Percentiles rank a stretch among this genome's conserved stretches.
Evolutionary conservation across 1,284 basidiomycete genomes (phyloP).

Genomic region (Salmacisia buchloeana): DNA sequence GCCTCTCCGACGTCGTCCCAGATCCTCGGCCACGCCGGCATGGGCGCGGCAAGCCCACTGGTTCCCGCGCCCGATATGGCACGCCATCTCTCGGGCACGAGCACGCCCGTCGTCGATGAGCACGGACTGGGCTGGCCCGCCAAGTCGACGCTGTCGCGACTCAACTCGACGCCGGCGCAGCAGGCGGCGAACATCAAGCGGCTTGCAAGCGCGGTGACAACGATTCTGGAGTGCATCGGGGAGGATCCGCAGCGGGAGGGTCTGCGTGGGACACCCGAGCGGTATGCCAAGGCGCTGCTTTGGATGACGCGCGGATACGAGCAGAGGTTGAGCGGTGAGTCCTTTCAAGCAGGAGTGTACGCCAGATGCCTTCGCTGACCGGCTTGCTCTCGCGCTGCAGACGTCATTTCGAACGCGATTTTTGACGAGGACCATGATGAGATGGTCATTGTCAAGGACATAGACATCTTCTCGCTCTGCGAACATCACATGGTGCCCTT

Average conservation of each 20-base stretch:
- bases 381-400: slow-evolving; percentile 53
- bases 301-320: slow-evolving; percentile 99
- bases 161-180: slow-evolving; percentile 37
- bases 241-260: slow-evolving; percentile 96
- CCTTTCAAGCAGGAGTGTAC: not conserved
- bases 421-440: slow-evolving; percentile 99
- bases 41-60: not conserved
- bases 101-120: slow-evolving; percentile 43
- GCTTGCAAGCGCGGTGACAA: slow-evolving; percentile 77
- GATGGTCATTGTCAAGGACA: slow-evolving; percentile 97
- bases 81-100: slow-evolving; percentile 6
- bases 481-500: slow-evolving; percentile 99
- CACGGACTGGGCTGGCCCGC: slow-evolving; percentile 48
- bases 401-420: slow-evolving; percentile 96
- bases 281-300: slow-evolving; percentile 93
- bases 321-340: slow-evolving; percentile 74
- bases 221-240: slow-evolving; percentile 92
- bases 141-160: slow-evolving; percentile 39
- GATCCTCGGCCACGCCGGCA: not conserved
- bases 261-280: slow-evolving; percentile 79
- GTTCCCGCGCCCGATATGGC: not conserved
- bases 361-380: not conserved
- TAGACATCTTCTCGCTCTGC: slow-evolving; percentile 93
- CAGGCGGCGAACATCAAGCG: slow-evolving; percentile 53
- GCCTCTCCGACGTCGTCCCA: not conserved